These are phyloP conservation scores for Xylaria nigripes DNA, from an alignment of 495 filamentous ascomycete genomes.

Conservation along the genomic window DNA sequence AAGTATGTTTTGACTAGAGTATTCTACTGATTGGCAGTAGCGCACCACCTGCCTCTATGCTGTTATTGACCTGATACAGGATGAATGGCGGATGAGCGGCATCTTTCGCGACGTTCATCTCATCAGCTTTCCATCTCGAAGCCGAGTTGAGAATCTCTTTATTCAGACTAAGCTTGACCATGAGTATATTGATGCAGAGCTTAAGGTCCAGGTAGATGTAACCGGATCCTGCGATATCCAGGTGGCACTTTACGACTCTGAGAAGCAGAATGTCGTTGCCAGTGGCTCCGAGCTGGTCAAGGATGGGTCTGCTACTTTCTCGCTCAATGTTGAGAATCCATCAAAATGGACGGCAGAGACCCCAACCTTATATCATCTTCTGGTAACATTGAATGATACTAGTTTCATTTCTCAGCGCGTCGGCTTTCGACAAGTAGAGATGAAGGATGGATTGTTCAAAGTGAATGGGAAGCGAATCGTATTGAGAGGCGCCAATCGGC, in stretches of 20 bases:
- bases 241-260: slow-evolving; percentile 28
- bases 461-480: slow-evolving; percentile 52
- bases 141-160: slow-evolving; percentile 52
- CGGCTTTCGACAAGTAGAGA: slow-evolving; percentile 53
- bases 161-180: slow-evolving; percentile 47
- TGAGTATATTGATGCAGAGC: slow-evolving; percentile 44
- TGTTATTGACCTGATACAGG: slow-evolving; percentile 10
- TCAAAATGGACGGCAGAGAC: slow-evolving; percentile 61
- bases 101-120: slow-evolving; percentile 57
- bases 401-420: slow-evolving; percentile 39
- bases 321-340: slow-evolving; percentile 37
- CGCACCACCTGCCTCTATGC: neutral
- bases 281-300: slow-evolving; percentile 6
- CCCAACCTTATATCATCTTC: slow-evolving; percentile 49
- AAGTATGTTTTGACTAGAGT: slow-evolving; percentile 23
- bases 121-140: slow-evolving; percentile 42
- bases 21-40: neutral
- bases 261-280: slow-evolving; percentile 14
- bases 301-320: slow-evolving; percentile 23
- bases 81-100: slow-evolving; percentile 35
- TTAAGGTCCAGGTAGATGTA: slow-evolving; percentile 39
- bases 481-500: slow-evolving; percentile 54
- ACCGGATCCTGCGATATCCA: slow-evolving; percentile 24
- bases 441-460: slow-evolving; percentile 46
- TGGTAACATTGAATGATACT: slow-evolving; percentile 26